Percentiles rank a stretch among this genome's conserved stretches.
Evolutionary conservation across 257 asterid species (phyloP).

Genomic region (Handroanthus guayacan): DNA sequence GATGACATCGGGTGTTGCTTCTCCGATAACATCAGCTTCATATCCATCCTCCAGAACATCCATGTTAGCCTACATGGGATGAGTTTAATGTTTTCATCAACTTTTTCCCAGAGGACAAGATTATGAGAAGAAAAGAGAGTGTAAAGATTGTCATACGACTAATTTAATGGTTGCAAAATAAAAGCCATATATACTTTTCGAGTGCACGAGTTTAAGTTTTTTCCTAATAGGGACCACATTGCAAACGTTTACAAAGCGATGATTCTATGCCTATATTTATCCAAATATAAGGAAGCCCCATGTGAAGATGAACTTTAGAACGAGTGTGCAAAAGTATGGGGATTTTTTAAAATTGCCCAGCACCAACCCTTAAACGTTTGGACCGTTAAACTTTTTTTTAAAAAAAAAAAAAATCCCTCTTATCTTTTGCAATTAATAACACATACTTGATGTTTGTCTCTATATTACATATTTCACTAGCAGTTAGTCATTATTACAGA

Average conservation of each 20-base stretch:
- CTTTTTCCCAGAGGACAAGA: background rate
- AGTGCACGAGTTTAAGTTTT: background rate
- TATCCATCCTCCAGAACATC: slow-evolving; percentile 85
- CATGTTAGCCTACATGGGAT: slow-evolving; percentile 61
- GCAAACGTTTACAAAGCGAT: background rate
- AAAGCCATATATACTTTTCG: background rate
- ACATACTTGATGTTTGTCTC: too few relatives aligned
- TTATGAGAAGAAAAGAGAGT: background rate
- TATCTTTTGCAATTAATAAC: too few relatives aligned
- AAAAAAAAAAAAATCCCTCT: too few relatives aligned
- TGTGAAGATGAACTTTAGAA: background rate
- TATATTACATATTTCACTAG: too few relatives aligned
- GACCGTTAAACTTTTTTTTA: too few relatives aligned
- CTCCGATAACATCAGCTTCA: slow-evolving; percentile 88
- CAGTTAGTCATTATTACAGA: too few relatives aligned
- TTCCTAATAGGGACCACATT: background rate
- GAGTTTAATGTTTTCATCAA: background rate
- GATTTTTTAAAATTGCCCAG: background rate
- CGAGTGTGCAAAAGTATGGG: background rate
- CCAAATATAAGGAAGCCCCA: background rate
- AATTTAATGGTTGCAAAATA: slow-evolving; percentile 3
- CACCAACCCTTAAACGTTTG: too few relatives aligned
- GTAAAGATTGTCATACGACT: slow-evolving; percentile 15
- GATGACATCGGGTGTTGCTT: slow-evolving; percentile 91
- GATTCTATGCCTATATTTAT: background rate